phyloP scores from a whole-genome alignment of 306 rosid genomes.

The Rosa lucieae region DNA sequence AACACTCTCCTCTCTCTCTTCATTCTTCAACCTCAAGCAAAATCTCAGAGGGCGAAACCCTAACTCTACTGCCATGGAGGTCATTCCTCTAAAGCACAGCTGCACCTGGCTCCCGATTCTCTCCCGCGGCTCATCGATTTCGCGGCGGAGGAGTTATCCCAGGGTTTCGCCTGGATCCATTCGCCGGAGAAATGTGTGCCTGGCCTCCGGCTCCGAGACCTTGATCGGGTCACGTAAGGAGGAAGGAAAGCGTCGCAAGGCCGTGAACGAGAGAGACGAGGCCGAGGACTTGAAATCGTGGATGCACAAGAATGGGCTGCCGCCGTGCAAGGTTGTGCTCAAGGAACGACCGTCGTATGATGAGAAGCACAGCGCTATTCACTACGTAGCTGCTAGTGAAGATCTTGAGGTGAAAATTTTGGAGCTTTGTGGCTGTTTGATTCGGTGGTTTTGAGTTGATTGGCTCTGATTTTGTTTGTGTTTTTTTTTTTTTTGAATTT shows the following conservation, averaged over 20 bases:
- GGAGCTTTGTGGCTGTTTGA: background rate
- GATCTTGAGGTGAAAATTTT: conserved; percentile 65
- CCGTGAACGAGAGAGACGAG: conserved; percentile 42
- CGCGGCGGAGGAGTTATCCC: conserved; percentile 20
- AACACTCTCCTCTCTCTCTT: background rate
- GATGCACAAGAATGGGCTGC: conserved; percentile 90
- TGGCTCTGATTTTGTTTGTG: background rate
- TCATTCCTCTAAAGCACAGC: conserved; percentile 39
- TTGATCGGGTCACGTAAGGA: conserved; percentile 50
- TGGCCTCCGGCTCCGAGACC: conserved; percentile 72
- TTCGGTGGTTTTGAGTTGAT: background rate
- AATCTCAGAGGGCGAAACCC: conserved; percentile 4
- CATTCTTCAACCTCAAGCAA: conserved; percentile 16
- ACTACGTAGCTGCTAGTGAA: conserved; percentile 86
- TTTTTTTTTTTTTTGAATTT: conserved; percentile 20
- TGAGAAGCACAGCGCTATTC: conserved; percentile 62
- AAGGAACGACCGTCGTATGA: conserved; percentile 60
- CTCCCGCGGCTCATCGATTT: conserved; percentile 35
- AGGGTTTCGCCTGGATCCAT: conserved; percentile 20
- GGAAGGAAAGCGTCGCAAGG: conserved; percentile 35
- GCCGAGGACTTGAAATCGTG: conserved; percentile 76
- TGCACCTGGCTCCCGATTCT: conserved; percentile 47
- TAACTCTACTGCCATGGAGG: conserved; percentile 47
- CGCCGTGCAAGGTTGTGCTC: conserved; percentile 81
- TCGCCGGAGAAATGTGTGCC: conserved; percentile 37